Conservation (phyloP, 2,329 filamentous ascomycete species). For the Aspergillus unguis region DNA sequence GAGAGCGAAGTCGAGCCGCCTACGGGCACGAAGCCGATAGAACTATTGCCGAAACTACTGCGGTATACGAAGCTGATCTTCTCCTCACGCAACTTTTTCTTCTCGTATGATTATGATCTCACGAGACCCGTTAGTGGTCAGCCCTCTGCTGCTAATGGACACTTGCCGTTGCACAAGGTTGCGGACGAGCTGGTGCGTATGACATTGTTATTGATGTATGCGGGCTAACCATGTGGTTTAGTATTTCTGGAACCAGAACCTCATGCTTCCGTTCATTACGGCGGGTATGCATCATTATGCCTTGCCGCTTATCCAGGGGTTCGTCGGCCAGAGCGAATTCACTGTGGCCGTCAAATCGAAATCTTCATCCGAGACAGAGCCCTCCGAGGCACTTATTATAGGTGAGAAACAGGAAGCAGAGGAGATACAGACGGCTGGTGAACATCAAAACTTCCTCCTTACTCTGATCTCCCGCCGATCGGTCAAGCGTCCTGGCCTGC, state of each 20-base stretch:
- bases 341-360: constrained; percentile 54
- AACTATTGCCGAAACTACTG: constrained; percentile 77
- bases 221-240: constrained; percentile 26
- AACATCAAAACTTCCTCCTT: constrained; percentile 62
- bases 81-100: constrained; percentile 84
- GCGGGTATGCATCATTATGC: constrained; percentile 68
- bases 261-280: constrained; percentile 70
- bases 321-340: constrained; percentile 83
- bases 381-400: constrained; percentile 27
- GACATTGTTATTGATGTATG: neutral
- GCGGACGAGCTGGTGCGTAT: constrained; percentile 62
- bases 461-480: constrained; percentile 90
- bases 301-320: constrained; percentile 87
- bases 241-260: constrained; percentile 88
- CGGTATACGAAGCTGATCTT: constrained; percentile 82
- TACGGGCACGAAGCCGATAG: constrained; percentile 44
- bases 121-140: constrained; percentile 60
- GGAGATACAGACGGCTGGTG: constrained; percentile 23
- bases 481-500: constrained; percentile 76
- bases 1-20: constrained; percentile 13
- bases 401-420: constrained; percentile 44
- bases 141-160: constrained; percentile 38
- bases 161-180: constrained; percentile 64
- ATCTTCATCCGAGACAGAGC: constrained; percentile 10
- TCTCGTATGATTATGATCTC: constrained; percentile 90